Evolutionary conservation across 1,284 basidiomycete genomes (phyloP), one percentile per base, ranked within the genome.

Genomic region (Phylloboletellus chloephorus): DNA sequence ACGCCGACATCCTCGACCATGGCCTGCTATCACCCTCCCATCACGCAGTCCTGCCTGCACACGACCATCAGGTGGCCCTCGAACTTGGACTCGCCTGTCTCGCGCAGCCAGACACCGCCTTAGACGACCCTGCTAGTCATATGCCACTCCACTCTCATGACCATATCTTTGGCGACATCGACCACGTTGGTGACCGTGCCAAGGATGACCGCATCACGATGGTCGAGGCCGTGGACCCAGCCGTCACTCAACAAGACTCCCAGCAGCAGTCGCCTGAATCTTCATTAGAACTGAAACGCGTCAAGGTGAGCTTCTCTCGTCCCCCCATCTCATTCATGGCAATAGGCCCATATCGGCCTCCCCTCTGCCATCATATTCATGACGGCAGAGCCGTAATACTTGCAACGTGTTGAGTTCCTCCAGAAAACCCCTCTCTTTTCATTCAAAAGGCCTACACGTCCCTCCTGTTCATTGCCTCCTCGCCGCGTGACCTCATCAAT

Each of bases 241-340:
- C 57, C 21, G 60, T 57, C 41, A 63, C 53, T 28, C 61, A 57
- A 30, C 66, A 65, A 47, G 66, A 67, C 35, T 39, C 55, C 12
- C 63, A 65, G 35, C 64, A 60, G 22, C 61, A 64, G 47, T 58
- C 50, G 30, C 56, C 61, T 12, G 61, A 66, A 41, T 46, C 62
- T 39, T 52, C 63, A 41, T 60, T 63, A 46, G 64, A 68, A 30
- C 49, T 68, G 41, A 66, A 66, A 57, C 65, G 66, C 60, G 64
- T 66, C 52, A 68, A 68, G 58, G 64, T 68, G 49, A 51, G 65
- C 44, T 58, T 54, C 50, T 53, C 46, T 45, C 39, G 46, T 46
- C 46, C 53, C 52, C 55, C 46, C 37, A 31, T 48, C 33, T 37
- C 42, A 32, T 42, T 44, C 47, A 32, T 55, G 39, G 37, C 35